These are phyloP conservation scores for Gentiana straminea DNA, from an alignment of 257 asterid species.

Conservation along the genomic window DNA sequence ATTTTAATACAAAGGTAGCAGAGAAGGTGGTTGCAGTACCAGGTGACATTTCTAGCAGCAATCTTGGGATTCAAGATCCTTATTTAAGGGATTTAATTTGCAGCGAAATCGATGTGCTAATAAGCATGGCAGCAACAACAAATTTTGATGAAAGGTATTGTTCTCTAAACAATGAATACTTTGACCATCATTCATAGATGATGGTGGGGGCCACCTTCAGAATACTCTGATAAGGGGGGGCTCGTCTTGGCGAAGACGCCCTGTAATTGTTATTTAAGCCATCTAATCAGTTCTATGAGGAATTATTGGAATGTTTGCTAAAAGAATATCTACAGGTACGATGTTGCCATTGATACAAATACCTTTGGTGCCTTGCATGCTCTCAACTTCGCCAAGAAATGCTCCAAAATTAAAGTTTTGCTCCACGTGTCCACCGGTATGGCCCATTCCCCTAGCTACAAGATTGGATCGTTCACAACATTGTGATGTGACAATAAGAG, in stretches of 20 bases:
- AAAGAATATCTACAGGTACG: no score
- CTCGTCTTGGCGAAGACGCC: no score
- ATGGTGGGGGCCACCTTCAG: no score
- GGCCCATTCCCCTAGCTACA: no score
- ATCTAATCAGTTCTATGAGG: no score
- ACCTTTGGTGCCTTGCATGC: conserved; percentile 30
- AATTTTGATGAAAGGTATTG: conserved; percentile 29
- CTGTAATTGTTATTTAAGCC: no score
- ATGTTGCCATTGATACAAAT: conserved; percentile 38
- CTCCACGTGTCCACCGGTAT: conserved; percentile 57
- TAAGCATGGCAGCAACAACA: conserved; percentile 66
- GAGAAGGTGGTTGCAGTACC: conserved; percentile 17
- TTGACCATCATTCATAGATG: no score
- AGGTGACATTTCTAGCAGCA: conserved; percentile 24
- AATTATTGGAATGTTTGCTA: no score
- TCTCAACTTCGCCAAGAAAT: conserved; percentile 29
- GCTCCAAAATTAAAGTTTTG: conserved; percentile 31
- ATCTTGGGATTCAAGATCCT: conserved; percentile 17
- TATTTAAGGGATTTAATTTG: conserved; percentile 21
- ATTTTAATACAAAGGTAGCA: conserved; percentile 4
- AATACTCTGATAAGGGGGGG: no score
- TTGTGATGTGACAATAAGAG: no score
- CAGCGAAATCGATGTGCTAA: conserved; percentile 26
- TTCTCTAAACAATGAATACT: no score
- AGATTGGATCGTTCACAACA: no score